A percentile compares a stretch with the other conserved stretches of the same genome.
Evolutionary conservation across 768 basidiomycete species (phyloP).

Genomic region (Dentipellis sp.): DNA sequence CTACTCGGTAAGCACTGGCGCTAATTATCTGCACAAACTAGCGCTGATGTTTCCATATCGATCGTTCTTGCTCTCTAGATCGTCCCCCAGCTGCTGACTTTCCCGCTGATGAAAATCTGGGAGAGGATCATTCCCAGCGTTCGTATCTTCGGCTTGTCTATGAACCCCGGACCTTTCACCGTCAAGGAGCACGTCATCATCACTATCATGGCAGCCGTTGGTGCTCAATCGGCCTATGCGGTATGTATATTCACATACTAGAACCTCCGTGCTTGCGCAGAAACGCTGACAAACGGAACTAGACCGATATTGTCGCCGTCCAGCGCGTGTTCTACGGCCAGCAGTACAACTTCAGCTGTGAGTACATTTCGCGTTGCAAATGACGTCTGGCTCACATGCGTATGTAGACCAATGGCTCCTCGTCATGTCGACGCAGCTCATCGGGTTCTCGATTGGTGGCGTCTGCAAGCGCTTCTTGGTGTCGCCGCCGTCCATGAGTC

Average conservation of each 20-base stretch:
- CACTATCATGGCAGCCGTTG: slow-evolving; percentile 63
- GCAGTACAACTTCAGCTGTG: slow-evolving; percentile 25
- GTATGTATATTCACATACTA: slow-evolving; percentile 11
- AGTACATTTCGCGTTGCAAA: slow-evolving; percentile 20
- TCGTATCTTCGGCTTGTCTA: slow-evolving; percentile 44
- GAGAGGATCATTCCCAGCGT: slow-evolving; percentile 48
- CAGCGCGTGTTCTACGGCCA: slow-evolving; percentile 36
- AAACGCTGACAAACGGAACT: background rate
- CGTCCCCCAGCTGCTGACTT: slow-evolving; percentile 62
- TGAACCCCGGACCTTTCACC: slow-evolving; percentile 70
- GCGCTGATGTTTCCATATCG: background rate
- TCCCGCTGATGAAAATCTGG: slow-evolving; percentile 61
- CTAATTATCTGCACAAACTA: slow-evolving; percentile 2
- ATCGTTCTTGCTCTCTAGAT: slow-evolving; percentile 25
- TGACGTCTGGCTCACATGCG: too few relatives aligned
- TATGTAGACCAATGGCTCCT: slow-evolving; percentile 42
- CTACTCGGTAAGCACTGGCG: background rate
- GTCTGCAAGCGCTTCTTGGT: slow-evolving; percentile 65
- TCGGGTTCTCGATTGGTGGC: slow-evolving; percentile 77
- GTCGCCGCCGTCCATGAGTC: slow-evolving; percentile 41
- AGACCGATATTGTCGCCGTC: slow-evolving; percentile 36
- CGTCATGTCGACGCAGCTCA: slow-evolving; percentile 61
- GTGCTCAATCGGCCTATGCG: slow-evolving; percentile 54
- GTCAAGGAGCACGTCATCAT: slow-evolving; percentile 76
- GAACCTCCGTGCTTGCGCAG: background rate